Evolutionary conservation across 345 rosid species (phyloP).

Genomic region (Angophora floribunda): DNA sequence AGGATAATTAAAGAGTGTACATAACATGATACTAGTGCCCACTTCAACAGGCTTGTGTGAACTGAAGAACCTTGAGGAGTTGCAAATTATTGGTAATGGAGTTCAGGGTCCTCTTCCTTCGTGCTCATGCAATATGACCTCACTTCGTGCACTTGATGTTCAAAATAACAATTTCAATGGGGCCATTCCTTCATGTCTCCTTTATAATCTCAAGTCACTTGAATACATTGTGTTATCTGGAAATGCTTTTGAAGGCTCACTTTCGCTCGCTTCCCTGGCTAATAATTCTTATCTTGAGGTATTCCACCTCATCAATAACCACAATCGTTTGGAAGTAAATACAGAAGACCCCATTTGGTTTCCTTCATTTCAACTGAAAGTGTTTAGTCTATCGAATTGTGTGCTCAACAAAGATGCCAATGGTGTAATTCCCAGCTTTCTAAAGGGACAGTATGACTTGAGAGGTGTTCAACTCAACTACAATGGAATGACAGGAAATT

Average conservation of each 20-base stretch:
- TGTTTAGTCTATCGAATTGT: background rate
- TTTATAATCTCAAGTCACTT: background rate
- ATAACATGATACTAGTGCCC: background rate
- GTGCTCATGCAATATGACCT: background rate
- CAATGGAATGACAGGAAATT: background rate
- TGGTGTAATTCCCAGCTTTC: background rate
- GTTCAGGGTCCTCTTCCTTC: fast-evolving
- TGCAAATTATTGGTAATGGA: background rate
- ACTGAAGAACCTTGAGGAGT: background rate
- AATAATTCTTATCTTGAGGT: background rate
- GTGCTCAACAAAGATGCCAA: background rate
- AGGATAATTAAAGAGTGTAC: background rate
- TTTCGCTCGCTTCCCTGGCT: background rate
- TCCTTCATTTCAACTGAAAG: background rate
- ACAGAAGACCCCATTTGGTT: background rate
- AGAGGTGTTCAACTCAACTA: background rate
- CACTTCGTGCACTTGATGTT: background rate
- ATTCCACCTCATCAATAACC: fast-evolving
- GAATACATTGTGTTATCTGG: background rate
- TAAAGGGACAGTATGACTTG: background rate
- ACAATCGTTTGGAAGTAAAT: background rate
- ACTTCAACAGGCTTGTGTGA: background rate
- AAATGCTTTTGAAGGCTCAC: background rate
- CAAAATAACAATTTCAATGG: background rate
- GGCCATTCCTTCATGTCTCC: background rate